These are phyloP conservation scores for Cinnamomum chago DNA, from an alignment of 164 flowering plant genomes.

Conservation along the genomic window DNA sequence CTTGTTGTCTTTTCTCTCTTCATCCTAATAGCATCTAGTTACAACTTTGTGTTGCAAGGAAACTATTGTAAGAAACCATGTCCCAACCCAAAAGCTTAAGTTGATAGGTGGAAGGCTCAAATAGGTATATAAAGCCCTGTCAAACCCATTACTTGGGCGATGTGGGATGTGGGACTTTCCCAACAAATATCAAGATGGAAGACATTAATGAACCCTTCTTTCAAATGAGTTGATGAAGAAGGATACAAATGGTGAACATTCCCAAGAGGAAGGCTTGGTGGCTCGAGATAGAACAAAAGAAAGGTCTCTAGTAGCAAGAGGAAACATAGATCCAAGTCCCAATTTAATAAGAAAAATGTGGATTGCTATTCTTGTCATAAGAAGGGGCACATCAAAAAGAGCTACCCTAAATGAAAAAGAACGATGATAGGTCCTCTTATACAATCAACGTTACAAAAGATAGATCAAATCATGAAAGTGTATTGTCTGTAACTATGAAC, in stretches of 20 bases:
- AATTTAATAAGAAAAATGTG: background rate
- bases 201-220: background rate
- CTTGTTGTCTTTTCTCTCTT: background rate
- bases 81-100: too few relatives aligned
- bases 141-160: too few relatives aligned
- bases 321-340: background rate
- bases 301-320: background rate
- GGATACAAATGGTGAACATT: background rate
- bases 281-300: background rate
- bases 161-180: too few relatives aligned
- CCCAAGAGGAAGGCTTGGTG: background rate
- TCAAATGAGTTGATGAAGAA: background rate
- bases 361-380: background rate
- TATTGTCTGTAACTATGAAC: background rate
- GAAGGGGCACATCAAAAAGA: background rate
- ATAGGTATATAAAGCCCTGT: too few relatives aligned
- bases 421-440: background rate
- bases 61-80: background rate
- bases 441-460: background rate
- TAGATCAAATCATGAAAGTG: background rate
- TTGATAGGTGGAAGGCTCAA: too few relatives aligned
- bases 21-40: background rate
- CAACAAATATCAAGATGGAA: background rate
- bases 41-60: background rate
- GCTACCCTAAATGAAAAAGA: background rate